Percentiles rank a stretch among this genome's conserved stretches.
Conservation (phyloP, 1,284 basidiomycete species). For the Inonotus obliquus region DNA sequence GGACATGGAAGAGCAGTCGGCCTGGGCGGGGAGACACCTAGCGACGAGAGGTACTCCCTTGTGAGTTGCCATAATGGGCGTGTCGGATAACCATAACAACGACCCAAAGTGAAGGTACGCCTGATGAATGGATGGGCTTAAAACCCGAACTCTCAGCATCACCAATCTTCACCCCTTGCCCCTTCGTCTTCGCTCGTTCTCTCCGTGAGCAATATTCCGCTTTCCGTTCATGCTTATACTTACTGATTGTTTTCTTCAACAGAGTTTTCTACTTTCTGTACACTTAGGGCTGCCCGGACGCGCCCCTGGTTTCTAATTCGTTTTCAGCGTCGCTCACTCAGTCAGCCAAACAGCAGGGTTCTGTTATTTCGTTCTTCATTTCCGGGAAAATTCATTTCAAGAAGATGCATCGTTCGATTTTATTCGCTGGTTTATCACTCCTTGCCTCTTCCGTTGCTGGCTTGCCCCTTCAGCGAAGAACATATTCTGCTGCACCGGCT, state of each 20-base stretch:
- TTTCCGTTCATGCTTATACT: not conserved
- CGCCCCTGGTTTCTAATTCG: constrained; percentile 54
- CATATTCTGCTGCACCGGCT: constrained; percentile 18
- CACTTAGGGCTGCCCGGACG: constrained; percentile 64
- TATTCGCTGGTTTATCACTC: constrained; percentile 42
- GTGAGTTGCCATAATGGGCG: constrained; percentile 5
- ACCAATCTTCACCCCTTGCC: not conserved
- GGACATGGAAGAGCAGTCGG: constrained; percentile 1
- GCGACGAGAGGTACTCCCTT: not conserved
- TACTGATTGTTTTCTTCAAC: not conserved
- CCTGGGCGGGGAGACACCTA: constrained; percentile 9
- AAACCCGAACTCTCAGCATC: not conserved
- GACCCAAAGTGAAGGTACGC: constrained; percentile 15
- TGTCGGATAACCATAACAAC: constrained; percentile 13
- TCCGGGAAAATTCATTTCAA: constrained; percentile 23
- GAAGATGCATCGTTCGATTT: constrained; percentile 45
- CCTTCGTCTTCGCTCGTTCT: constrained; percentile 12
- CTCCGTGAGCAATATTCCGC: constrained; percentile 10
- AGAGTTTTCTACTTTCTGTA: constrained; percentile 30
- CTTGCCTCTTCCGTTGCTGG: constrained; percentile 39
- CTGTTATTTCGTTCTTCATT: constrained; percentile 28
- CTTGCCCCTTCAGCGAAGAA: constrained; percentile 40
- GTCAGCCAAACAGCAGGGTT: constrained; percentile 44
- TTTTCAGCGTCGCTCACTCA: constrained; percentile 35
- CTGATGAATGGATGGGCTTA: not conserved